Evolutionary conservation across 345 rosid species (phyloP), one percentile per base, ranked within the genome.

Genomic region (Jatropha curcas): DNA sequence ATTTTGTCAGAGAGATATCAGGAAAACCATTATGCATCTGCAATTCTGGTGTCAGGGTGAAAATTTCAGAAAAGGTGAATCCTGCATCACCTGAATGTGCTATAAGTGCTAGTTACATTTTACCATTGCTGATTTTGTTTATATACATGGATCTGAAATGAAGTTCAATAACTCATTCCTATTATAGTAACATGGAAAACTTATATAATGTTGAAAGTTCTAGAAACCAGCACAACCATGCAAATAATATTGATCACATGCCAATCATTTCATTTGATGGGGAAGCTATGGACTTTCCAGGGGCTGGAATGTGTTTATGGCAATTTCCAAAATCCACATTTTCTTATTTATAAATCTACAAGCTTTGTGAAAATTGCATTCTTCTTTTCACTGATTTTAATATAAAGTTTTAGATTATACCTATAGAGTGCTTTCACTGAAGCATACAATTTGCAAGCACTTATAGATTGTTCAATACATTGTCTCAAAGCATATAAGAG

Each of bases 41-140:
- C 97, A 91, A 71, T 91, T 93, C 84, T 91, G 97, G 99, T 90
- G 87, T 84, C 97, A 86, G 89, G 89, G 89, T 64, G 82, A 81
- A 74, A 78, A 64, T 76, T n/a, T 58, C 68, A 59, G 50, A 68
- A 79, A 84, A 92, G 96, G 98, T 88, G 73, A 74, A 69, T 74
- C 71, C 48, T 72, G 59, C 30, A 7, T 34, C 20, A 61, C 19
- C 37, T 74, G 46, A 52, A 57, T 67, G 27, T 24, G n/a, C 57
- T 39, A 64, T 9, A n/a, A 37, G 31, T 41, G 14, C 53, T 37
- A 66, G 56, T 51, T 74, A 13, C n/a, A 1, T 41, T 60, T 46
- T 28, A 16, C 13, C 52, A 39, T 46, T 65, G 41, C 33, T 65
- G n/a, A 11, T 20, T 2, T 37, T 52, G 35, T 41, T 27, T 43